Percentiles rank a stretch among this genome's conserved stretches.
Conservation (phyloP, 2,329 filamentous ascomycete species). For the Chaetomiaceae sp. region DNA sequence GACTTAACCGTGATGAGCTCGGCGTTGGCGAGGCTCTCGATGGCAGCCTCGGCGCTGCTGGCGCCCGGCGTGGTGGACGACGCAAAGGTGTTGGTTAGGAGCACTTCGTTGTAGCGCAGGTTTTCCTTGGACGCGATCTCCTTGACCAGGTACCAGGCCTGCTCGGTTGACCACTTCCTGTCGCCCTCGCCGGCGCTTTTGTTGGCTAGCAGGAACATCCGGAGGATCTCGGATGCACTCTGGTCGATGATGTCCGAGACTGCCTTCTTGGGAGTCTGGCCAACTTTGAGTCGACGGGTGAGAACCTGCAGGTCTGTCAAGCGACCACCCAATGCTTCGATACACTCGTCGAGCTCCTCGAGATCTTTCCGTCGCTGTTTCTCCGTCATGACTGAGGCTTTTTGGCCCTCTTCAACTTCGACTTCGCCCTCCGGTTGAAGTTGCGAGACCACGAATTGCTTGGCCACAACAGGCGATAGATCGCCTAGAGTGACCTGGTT, state of each 20-base stretch:
- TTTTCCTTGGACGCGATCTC: conserved; percentile 61
- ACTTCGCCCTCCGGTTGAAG: conserved; percentile 45
- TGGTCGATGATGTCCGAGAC: conserved; percentile 86
- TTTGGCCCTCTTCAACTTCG: conserved; percentile 14
- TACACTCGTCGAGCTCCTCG: conserved; percentile 70
- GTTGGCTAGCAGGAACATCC: conserved; percentile 77
- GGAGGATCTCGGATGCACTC: conserved; percentile 81
- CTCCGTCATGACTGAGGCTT: conserved; percentile 23
- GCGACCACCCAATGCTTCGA: conserved; percentile 76
- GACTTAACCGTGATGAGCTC: conserved; percentile 77
- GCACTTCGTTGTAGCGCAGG: conserved; percentile 78
- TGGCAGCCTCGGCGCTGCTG: conserved; percentile 62
- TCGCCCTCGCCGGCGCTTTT: conserved; percentile 37
- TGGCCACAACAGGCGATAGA: conserved; percentile 77
- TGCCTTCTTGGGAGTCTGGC: conserved; percentile 74
- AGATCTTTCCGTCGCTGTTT: conserved; percentile 45
- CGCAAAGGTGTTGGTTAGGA: conserved; percentile 71
- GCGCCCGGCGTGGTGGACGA: conserved; percentile 42
- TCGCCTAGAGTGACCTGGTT: conserved; percentile 80
- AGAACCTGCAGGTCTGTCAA: conserved; percentile 95
- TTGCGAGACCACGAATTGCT: conserved; percentile 82
- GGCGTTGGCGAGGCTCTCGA: conserved; percentile 74
- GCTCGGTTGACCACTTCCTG: conserved; percentile 70
- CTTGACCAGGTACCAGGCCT: conserved; percentile 87
- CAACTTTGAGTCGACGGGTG: conserved; percentile 79